phyloP scores from a whole-genome alignment of 805 yeast species.

The Sungouiella blattae region DNA sequence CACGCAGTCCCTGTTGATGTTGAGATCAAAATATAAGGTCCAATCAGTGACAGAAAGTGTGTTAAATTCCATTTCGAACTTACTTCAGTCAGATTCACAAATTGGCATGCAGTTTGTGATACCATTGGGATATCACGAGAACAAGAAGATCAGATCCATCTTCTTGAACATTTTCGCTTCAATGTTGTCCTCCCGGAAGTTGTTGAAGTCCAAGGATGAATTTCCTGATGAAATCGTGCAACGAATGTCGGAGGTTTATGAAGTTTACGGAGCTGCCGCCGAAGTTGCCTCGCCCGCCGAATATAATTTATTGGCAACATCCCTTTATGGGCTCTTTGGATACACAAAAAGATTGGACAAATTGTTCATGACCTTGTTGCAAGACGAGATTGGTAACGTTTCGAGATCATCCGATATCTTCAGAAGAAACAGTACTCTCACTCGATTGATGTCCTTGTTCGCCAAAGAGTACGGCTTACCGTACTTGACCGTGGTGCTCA shows the following conservation, averaged over 20 bases:
- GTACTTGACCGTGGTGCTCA: slow-evolving; percentile 51
- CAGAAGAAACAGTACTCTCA: slow-evolving; percentile 79
- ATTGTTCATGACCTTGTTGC: slow-evolving; percentile 52
- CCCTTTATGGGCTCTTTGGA: slow-evolving; percentile 54
- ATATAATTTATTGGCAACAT: slow-evolving; percentile 66
- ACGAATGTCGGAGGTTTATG: slow-evolving; percentile 33
- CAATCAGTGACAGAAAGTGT: slow-evolving; percentile 58
- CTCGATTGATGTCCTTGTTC: slow-evolving; percentile 67
- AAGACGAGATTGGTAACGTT: slow-evolving; percentile 59
- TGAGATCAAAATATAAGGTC: slow-evolving; percentile 48
- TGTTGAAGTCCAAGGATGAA: slow-evolving; percentile 19
- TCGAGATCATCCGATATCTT: slow-evolving; percentile 67
- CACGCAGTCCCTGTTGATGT: slow-evolving; percentile 13
- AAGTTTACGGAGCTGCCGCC: slow-evolving; percentile 50
- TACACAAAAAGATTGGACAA: slow-evolving; percentile 33
- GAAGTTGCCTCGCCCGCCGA: slow-evolving; percentile 64
- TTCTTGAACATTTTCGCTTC: slow-evolving; percentile 76
- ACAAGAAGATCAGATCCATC: slow-evolving; percentile 61
- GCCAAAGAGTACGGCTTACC: slow-evolving; percentile 64
- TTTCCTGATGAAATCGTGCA: slow-evolving; percentile 24
- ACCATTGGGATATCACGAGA: slow-evolving; percentile 74
- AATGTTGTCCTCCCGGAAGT: slow-evolving; percentile 44
- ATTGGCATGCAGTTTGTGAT: slow-evolving; percentile 73
- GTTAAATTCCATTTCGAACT: slow-evolving; percentile 61
- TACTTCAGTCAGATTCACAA: slow-evolving; percentile 69